Base-by-base conservation (phyloP, 2,329 filamentous ascomycete genomes). In the Diaporthe helianthi region DNA sequence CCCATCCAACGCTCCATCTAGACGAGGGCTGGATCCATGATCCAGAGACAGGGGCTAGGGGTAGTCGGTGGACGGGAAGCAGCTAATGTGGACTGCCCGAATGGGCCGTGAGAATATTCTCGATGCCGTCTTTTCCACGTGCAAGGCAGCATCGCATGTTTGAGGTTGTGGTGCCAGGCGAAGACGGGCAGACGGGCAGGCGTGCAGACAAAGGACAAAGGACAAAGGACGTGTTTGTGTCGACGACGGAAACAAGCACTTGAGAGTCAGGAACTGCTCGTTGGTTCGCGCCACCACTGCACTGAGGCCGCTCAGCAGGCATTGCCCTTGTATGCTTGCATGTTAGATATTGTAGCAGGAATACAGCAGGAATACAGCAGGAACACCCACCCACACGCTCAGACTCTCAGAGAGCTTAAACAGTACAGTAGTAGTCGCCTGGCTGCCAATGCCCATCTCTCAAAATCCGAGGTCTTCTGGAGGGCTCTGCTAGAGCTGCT, bases 21-120 rank as follows among this genome's bases (percentile, higher is more conserved):
- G 54, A 49, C 49, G 65, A 67, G 36, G 65, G n/a, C 52, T 52
- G 52, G 65, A 51, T 49, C 53, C 65, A 54, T 54, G 65, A 67
- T 67, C 65, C 29, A 67, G 65, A 67, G 65, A 67, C 65, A 67
- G 65, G 65, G 65, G 65, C 65, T 67, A 58, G 65, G 52, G 58
- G 58, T 49, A 63, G 44, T 63, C 44, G 44, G 41, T 44, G 58
- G 29, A 63, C 58, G 58, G 44, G 29, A 63, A 63, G 58, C 58
- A 49, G 29, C 58, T 36, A 41, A 19, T 61, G 41, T 46, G 38
- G 38, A n/a, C 17, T 46, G 24, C 17, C 24, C 26, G 38, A 31
- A 9, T 31, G 24, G 24, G 38, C 24, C 55, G 12, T 29, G 41
- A 24, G 41, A 49, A n/a, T 6, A 47, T 49, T 36, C 7, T 19